A percentile compares a stretch with the other conserved stretches of the same genome.
These are phyloP conservation scores for Kazachstania viticola DNA, from an alignment of 805 yeast species.

Conservation along the genomic window DNA sequence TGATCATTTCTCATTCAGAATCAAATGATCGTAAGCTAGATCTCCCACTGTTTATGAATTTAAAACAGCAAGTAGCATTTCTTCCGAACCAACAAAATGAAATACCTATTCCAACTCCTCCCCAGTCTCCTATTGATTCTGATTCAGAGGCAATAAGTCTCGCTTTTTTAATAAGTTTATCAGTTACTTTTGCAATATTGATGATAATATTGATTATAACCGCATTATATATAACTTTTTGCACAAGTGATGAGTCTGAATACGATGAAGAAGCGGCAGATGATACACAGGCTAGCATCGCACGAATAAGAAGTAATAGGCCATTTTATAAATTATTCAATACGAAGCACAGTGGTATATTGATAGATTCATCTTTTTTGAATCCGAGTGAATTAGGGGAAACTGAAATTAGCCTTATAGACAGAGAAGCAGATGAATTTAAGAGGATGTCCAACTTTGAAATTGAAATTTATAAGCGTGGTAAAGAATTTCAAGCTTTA, in stretches of 20 bases:
- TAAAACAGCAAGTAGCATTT: no score
- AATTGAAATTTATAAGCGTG: slow-evolving; percentile 21
- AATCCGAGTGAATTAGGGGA: slow-evolving; percentile 23
- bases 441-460: slow-evolving; percentile 24
- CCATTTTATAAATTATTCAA: slow-evolving; percentile 16
- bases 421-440: slow-evolving; percentile 19
- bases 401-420: slow-evolving; percentile 6
- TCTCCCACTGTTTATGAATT: no score
- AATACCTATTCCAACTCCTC: not conserved
- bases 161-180: slow-evolving; percentile 25
- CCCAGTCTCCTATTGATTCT: slow-evolving; percentile 10
- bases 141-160: slow-evolving; percentile 23
- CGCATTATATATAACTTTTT: slow-evolving; percentile 25
- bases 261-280: slow-evolving; percentile 22
- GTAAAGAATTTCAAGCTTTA: slow-evolving; percentile 21
- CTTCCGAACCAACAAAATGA: no score
- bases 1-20: no score
- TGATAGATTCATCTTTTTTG: slow-evolving; percentile 22
- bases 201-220: slow-evolving; percentile 23
- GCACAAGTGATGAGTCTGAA: slow-evolving; percentile 23
- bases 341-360: slow-evolving; percentile 17
- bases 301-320: slow-evolving; percentile 4
- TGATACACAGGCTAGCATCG: slow-evolving; percentile 5
- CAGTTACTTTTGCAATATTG: slow-evolving; percentile 25
- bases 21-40: no score